Evolutionary conservation across 176 grass and related monocot genomes (phyloP), one percentile per base, ranked within the genome.

Genomic region (Coix lacrymajobi): DNA sequence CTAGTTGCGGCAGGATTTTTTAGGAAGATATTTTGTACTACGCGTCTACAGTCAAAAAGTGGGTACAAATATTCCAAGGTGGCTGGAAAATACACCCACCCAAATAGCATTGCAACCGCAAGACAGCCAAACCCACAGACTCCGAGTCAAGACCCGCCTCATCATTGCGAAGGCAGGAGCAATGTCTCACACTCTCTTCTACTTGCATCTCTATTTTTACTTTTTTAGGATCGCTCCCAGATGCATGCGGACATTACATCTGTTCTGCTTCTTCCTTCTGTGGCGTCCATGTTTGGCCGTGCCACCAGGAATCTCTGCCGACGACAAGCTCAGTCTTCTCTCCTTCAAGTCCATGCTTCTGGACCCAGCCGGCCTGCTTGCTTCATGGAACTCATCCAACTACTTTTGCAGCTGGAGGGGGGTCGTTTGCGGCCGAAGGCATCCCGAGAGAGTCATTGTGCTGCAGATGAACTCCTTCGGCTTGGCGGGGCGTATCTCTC

Each of bases 291-390:
- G 48, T 52, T 52, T 52, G 48, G 48, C 48, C 48, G 17, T 24
- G 22, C 30, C 79, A 31, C 79, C 6, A 20, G 19, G 69, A 44
- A 79, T 15, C 71, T 14, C 44, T 34, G 71, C 54, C 3, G 85
- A 91, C 3, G 85, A 91, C 19, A 63, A 52, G 14, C 48, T 51
- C 6, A 69, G 69, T 0, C 89, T 91, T 28, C 57, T 90, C 3
- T 87, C 84, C 57, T 90, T 90, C 48, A 90, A 87, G 34, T 75
- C 84, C 54, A 34, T 56, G 16, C 62, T 90, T 22, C 48, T 29
- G 26, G 38, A 79, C 26, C 58, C 74, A 8, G 48, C 51, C 0
- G 22, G 22, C 5, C 22, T 30, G 3, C 76, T 90, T 43, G 76
- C 79, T 1, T 86, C 84, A 24, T 87, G 84, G 84, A 90, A 83